A percentile compares a stretch with the other conserved stretches of the same genome.
phyloP scores from a whole-genome alignment of 2,329 filamentous ascomycete genomes.

The Neofusicoccum umdonicola region DNA sequence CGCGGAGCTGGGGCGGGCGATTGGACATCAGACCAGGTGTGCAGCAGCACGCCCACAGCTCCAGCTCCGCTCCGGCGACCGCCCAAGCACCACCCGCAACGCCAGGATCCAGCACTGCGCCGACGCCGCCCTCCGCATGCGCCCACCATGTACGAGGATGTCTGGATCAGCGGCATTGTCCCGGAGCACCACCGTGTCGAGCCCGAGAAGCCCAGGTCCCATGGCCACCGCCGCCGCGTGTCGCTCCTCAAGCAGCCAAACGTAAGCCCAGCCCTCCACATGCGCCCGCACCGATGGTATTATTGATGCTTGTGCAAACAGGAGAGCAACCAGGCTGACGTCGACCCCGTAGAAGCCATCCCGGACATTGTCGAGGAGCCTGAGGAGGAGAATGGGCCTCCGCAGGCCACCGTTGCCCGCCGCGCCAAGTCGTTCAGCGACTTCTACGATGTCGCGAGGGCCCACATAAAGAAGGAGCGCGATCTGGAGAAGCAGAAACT shows the following conservation, averaged over 20 bases:
- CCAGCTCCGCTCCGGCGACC: neutral
- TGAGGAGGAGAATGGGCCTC: conserved; percentile 58
- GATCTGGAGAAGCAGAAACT: conserved; percentile 40
- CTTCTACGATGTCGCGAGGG: conserved; percentile 64
- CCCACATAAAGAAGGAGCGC: conserved; percentile 56
- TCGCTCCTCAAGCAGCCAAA: conserved; percentile 61
- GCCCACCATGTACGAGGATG: conserved; percentile 72
- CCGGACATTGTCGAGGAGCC: conserved; percentile 59
- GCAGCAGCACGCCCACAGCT: conserved; percentile 1
- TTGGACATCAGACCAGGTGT: conserved; percentile 3
- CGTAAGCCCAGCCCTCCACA: conserved; percentile 42
- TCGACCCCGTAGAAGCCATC: conserved; percentile 56
- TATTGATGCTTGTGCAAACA: conserved; percentile 47
- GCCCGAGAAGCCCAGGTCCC: conserved; percentile 49
- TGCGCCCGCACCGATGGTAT: conserved; percentile 37
- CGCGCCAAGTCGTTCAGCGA: conserved; percentile 77
- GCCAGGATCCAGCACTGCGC: neutral
- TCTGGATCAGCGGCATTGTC: conserved; percentile 74
- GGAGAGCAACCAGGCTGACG: conserved; percentile 55
- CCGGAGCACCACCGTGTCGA: conserved; percentile 51
- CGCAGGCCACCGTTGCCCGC: conserved; percentile 62
- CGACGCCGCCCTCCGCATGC: conserved; percentile 20
- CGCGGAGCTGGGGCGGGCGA: neutral
- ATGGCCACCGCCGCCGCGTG: conserved; percentile 63
- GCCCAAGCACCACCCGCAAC: neutral